Percentiles rank a stretch among this genome's conserved stretches.
These are phyloP conservation scores for Actinomucor elegans DNA, from an alignment of 371 early-diverging fungal genomes.

Conservation along the genomic window DNA sequence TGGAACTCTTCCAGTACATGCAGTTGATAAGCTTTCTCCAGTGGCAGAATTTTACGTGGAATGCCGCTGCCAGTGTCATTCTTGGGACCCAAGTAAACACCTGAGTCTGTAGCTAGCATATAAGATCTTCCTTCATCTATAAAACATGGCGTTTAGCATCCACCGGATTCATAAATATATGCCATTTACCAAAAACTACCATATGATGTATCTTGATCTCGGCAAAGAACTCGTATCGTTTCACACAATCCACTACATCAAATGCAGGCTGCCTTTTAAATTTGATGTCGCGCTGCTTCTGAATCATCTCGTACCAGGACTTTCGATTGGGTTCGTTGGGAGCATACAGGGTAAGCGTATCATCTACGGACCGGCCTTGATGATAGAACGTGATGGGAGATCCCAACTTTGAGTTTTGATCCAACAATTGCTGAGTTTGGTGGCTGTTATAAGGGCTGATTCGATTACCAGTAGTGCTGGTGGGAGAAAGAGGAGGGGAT, in stretches of 20 bases:
- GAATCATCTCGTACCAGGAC: slow-evolving; percentile 81
- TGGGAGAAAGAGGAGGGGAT: background rate
- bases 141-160: background rate
- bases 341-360: slow-evolving; percentile 68
- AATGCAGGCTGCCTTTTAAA: slow-evolving; percentile 56
- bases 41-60: slow-evolving; percentile 31
- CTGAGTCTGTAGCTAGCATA: slow-evolving; percentile 40
- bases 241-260: slow-evolving; percentile 49
- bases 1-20: slow-evolving; percentile 44
- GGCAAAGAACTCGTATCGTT: slow-evolving; percentile 27
- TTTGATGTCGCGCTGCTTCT: slow-evolving; percentile 65
- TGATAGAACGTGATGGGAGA: slow-evolving; percentile 74
- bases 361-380: slow-evolving; percentile 66
- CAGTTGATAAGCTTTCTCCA: slow-evolving; percentile 34
- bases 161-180: background rate
- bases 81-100: slow-evolving; percentile 36
- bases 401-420: slow-evolving; percentile 21
- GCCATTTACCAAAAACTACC: slow-evolving; percentile 37
- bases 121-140: slow-evolving; percentile 35
- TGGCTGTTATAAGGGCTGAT: background rate
- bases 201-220: slow-evolving; percentile 38
- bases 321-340: slow-evolving; percentile 69
- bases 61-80: slow-evolving; percentile 12
- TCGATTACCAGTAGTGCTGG: background rate
- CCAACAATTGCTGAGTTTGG: background rate